Base-by-base conservation (phyloP, 2,329 filamentous ascomycete species). In the Fusarium sp. region DNA sequence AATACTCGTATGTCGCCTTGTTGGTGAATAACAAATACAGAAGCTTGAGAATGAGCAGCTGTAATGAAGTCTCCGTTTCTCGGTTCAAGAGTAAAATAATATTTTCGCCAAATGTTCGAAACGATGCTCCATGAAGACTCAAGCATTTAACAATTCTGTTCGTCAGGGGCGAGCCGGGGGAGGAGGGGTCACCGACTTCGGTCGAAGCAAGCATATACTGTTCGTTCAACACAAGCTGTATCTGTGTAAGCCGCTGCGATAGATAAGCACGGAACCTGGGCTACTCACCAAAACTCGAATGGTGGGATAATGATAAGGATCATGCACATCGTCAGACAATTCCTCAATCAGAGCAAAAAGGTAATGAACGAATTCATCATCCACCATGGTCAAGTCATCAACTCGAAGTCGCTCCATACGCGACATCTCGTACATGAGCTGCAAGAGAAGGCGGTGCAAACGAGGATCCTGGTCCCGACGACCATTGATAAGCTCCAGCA, bases 91-190 rank as follows among this genome's bases (percentile, higher is more conserved):
- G 87, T 7, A 99, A 84, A 68, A 99, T 99, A 64, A 99, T 92
- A 73, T 98, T 99, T 82, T 98, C 95, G 53, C 96, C 96, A 83
- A 99, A 99, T 0, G 95, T 98, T 76, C 95, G 95, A 78, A 94
- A 98, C 2, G 85, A 85, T 49, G 90, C 88, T 5, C 95, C 95
- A 75, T 96, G 87, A 24, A 92, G 85, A 54, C 94, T 95, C 43
- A 99, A 86, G 39, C 95, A 87, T 78, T 98, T 98, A 79, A 99
- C 91, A 50, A 99, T 94, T 71, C 95, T 91, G 77, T 99, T 99
- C 6, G 96, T 98, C 58, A 97, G 81, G 6, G 88, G 87, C 24
- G 83, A 80, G 11, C 83, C 68, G 14, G 75, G 76, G n/a, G 82
- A 77, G 11, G 64, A 58, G 17, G 72, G 52, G 38, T 84, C 81